A percentile compares a stretch with the other conserved stretches of the same genome.
Conservation (phyloP, 352 stramenopile species). For the Plasmopara viticola region DNA sequence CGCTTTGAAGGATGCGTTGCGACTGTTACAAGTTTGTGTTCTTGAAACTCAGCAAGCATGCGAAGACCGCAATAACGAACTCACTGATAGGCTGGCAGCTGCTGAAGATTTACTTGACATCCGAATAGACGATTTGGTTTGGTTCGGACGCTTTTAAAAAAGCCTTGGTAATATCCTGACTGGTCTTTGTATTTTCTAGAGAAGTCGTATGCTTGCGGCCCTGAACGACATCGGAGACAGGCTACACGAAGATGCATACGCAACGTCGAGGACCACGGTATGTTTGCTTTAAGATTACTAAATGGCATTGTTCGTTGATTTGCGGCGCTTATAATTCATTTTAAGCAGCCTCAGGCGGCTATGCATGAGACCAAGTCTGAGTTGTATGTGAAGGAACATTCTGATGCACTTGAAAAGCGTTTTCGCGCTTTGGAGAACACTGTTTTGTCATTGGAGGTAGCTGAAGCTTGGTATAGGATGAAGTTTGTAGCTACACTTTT, state of each 20-base stretch:
- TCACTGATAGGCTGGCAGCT: constrained; percentile 31
- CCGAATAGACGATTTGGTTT: constrained; percentile 52
- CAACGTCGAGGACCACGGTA: constrained; percentile 15
- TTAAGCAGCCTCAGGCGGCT: constrained; percentile 14
- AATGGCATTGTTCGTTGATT: not conserved
- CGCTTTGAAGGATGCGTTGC: constrained; percentile 39
- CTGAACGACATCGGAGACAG: constrained; percentile 20
- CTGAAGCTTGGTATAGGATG: not conserved
- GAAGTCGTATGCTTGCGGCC: constrained; percentile 20
- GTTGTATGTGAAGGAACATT: constrained; percentile 17
- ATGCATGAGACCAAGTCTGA: constrained; percentile 14
- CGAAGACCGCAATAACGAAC: constrained; percentile 22
- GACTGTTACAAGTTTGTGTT: constrained; percentile 37
- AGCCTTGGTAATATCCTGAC: not conserved
- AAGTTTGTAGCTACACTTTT: not conserved
- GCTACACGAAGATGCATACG: constrained; percentile 12
- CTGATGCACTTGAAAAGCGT: constrained; percentile 20
- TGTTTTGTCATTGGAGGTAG: constrained; percentile 19
- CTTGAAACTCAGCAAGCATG: constrained; percentile 33
- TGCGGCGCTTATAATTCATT: not conserved
- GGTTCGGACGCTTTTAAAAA: constrained; percentile 16
- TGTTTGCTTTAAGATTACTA: not conserved
- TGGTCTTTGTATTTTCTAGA: constrained; percentile 6
- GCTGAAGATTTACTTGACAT: constrained; percentile 40
- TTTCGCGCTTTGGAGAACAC: constrained; percentile 23